These are phyloP conservation scores for Trichophyton simii DNA, from an alignment of 2,329 filamentous ascomycete genomes.

Conservation along the genomic window DNA sequence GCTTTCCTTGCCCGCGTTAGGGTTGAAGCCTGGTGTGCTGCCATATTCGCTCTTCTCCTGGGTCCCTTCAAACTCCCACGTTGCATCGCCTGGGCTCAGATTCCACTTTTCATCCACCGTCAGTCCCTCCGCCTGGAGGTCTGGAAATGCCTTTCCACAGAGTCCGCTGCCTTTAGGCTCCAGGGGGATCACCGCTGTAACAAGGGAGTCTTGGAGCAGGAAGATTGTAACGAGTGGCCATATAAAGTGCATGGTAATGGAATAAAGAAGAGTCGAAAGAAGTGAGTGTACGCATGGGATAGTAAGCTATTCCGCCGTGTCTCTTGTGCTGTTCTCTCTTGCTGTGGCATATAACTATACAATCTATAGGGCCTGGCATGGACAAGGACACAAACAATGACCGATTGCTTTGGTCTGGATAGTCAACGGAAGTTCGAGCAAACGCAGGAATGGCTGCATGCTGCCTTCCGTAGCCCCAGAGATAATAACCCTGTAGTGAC, in stretches of 20 bases:
- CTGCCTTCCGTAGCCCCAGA: background rate
- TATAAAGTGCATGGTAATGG: slow-evolving; percentile 11
- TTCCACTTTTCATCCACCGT: slow-evolving; percentile 8
- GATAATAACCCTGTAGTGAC: background rate
- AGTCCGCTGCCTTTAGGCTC: background rate
- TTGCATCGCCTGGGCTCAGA: background rate
- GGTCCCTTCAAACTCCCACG: slow-evolving; percentile 8
- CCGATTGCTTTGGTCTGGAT: too few relatives aligned
- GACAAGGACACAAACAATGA: background rate
- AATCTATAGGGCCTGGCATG: background rate
- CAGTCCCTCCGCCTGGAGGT: slow-evolving; percentile 9
- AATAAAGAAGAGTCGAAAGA: background rate
- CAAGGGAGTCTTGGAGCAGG: slow-evolving; percentile 5
- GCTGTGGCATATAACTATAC: background rate
- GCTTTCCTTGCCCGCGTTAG: background rate
- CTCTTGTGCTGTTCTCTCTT: background rate
- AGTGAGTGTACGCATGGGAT: background rate
- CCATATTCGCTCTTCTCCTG: slow-evolving; percentile 9
- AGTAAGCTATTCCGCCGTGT: background rate
- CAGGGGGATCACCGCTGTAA: background rate
- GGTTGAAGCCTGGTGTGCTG: slow-evolving; percentile 11
- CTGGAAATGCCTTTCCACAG: slow-evolving; percentile 6
- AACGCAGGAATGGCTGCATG: background rate
- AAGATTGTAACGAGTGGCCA: slow-evolving; percentile 9
- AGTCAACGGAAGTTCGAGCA: background rate